Base-by-base conservation (phyloP, 495 filamentous ascomycete species). In the Aspergillus olivimuriae region DNA sequence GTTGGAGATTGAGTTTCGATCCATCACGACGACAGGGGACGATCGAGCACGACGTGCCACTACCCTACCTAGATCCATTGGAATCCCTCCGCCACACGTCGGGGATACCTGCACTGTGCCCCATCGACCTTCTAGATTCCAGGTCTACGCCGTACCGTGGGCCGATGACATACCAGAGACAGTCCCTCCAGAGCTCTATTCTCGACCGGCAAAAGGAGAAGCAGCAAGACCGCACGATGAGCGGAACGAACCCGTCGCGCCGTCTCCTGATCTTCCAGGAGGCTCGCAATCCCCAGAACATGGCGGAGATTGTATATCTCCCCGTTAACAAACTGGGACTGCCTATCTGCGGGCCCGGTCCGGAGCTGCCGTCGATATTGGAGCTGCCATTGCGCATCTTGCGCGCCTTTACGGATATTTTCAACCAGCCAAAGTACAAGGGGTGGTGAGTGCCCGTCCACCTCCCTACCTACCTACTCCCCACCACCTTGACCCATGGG, bases 381-480 rank as follows among this genome's bases (percentile, higher is more conserved):
- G 57, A 67, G n/a, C 35, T 72, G 37, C 68, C 68, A 20, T 43
- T 72, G 43, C 51, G 60, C 7, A 61, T 61, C 23, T 28, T 72
- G 48, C 57, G 47, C 33, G 61, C 57, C 8, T 72, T 72, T 53
- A 72, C 68, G 20, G 68, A 69, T 14, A 63, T 69, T 43, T 72
- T 72, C 22, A 72, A 72, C 56, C 57, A 59, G 41, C 61, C 61
- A 1, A 69, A 62, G 48, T 72, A 68, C 57, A 68, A 69, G 48
- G 66, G 66, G 16, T 72, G 68, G 68, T 71, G 56, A 24, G 66
- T 66, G 7, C 36, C 41, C 24, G 26, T 34, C 47, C 41, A 16
- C 35, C 40, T 53, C 41, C 30, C 32, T 39, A 34, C 39, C 39
- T 42, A 47, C 18, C 43, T 35, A 36, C n/a, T 4, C 33, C 33